Conservation (phyloP, 441 rosid genomes). For the Populus tomentosa region DNA sequence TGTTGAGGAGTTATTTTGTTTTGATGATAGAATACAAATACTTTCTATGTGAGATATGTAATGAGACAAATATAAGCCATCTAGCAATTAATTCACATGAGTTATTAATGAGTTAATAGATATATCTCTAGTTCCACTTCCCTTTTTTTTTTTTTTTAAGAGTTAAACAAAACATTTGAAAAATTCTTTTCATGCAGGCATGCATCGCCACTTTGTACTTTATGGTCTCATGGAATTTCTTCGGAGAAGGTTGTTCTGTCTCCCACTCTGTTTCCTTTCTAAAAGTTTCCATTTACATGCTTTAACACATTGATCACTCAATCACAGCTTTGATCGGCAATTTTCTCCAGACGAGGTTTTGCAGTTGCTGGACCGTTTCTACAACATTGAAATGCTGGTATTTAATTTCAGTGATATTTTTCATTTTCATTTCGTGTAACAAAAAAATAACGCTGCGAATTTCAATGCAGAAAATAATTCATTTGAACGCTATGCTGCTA, state of each 20-base stretch:
- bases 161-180: background rate
- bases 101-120: background rate
- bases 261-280: background rate
- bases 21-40: background rate
- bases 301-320: slow-evolving; percentile 18
- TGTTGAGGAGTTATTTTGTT: background rate
- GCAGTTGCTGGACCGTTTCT: slow-evolving; percentile 88
- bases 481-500: background rate
- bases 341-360: slow-evolving; percentile 88
- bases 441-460: background rate
- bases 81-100: background rate
- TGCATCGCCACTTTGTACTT: slow-evolving; percentile 90
- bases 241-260: slow-evolving; percentile 59
- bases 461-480: background rate
- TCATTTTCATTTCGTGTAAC: background rate
- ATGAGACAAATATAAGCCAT: background rate
- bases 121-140: background rate
- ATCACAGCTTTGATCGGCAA: slow-evolving; percentile 67
- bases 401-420: background rate
- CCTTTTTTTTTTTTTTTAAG: background rate
- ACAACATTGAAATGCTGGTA: slow-evolving; percentile 95
- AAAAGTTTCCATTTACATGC: background rate
- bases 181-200: slow-evolving; percentile 46
- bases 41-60: background rate
- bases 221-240: slow-evolving; percentile 93